Evolutionary conservation across 805 yeast species (phyloP), one percentile per base, ranked within the genome.

Genomic region (Barnettozyma populi): DNA sequence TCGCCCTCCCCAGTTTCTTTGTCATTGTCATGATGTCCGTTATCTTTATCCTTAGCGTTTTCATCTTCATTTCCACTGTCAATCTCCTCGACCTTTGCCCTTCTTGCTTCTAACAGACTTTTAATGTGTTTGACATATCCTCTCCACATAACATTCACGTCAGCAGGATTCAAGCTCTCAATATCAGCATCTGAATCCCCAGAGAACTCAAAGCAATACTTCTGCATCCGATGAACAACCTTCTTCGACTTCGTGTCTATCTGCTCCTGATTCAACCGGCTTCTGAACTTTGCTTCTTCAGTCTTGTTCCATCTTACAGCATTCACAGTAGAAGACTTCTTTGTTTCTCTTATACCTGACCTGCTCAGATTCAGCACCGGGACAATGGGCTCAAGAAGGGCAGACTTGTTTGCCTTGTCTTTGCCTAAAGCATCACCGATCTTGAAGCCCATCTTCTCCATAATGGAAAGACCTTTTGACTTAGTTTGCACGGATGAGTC

Each of bases 401-500:
- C 68, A 5, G 55, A 52, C 20, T 51, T 27, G 27, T 54, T 47
- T 11, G 47, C n/a, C 23, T 41, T 50, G 13, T 56, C 48, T 20
- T 45, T 52, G 0, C 84, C 82, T 16, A 78, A 60, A 0, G 70
- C 55, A 23, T 70, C 66, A 18, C 82, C 84, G 3, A 71, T 57
- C 46, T 65, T 69, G 56, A 70, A 80, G 1, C 85, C 86, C 85
- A 80, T 80, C 53, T 69, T 74, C 53, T 69, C 66, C 85, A 80
- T 79, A 51, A 80, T 78, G 6, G 68, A 54, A 21, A 76, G 63
- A 0, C 80, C 82, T 43, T 70, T 65, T 0, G 78, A 73, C 42
- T 66, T 63, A 42, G 21, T 10, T 16, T 35, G 21, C 21, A 10
- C 18, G 21, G 21, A 35, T 5, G 19, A 9, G 21, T 5, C 21